Conservation (phyloP, 73 alveolate genomes). For the Uronychia binucleata region DNA sequence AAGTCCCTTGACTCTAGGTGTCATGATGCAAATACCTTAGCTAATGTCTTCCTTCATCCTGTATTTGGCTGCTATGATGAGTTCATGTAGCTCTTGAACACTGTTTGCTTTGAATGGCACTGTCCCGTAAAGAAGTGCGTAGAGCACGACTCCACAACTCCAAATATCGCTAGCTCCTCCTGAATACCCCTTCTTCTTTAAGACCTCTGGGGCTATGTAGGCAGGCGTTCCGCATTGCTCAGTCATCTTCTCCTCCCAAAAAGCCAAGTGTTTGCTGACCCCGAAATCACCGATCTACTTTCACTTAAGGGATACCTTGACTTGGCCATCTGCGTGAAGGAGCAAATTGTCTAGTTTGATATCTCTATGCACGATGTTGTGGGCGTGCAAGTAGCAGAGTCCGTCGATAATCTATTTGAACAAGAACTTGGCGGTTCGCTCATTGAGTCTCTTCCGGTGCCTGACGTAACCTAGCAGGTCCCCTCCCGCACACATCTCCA, state of each 20-base stretch:
- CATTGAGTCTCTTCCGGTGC: slow-evolving; percentile 43
- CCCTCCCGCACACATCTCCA: slow-evolving; percentile 88
- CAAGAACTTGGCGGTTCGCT: slow-evolving; percentile 69
- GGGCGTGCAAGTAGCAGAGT: slow-evolving; percentile 66
- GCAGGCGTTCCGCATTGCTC: slow-evolving; percentile 93
- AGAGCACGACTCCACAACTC: slow-evolving; percentile 45
- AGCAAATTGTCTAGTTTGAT: slow-evolving; percentile 82
- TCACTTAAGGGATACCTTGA: slow-evolving; percentile 21
- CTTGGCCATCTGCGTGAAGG: slow-evolving; percentile 69
- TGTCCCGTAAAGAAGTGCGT: slow-evolving; percentile 49
- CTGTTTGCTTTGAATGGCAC: slow-evolving; percentile 40
- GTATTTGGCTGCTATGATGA: slow-evolving; percentile 28
- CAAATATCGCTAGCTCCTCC: slow-evolving; percentile 45
- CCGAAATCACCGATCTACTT: slow-evolving; percentile 83
- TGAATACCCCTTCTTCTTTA: slow-evolving; percentile 38
- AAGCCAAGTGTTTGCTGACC: slow-evolving; percentile 65
- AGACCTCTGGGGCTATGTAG: slow-evolving; percentile 76
- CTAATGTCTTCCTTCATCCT: slow-evolving; percentile 37
- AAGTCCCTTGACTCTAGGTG: slow-evolving; percentile 25
- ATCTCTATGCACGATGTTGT: slow-evolving; percentile 76
- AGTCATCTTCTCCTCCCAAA: slow-evolving; percentile 64
- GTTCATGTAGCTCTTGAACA: slow-evolving; percentile 36
- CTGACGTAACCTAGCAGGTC: slow-evolving; percentile 62
- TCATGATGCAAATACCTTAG: not conserved
- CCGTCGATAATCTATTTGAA: slow-evolving; percentile 78